These are phyloP conservation scores for Talaromyces sp. DNA, from an alignment of 2,329 filamentous ascomycete species.

Conservation along the genomic window DNA sequence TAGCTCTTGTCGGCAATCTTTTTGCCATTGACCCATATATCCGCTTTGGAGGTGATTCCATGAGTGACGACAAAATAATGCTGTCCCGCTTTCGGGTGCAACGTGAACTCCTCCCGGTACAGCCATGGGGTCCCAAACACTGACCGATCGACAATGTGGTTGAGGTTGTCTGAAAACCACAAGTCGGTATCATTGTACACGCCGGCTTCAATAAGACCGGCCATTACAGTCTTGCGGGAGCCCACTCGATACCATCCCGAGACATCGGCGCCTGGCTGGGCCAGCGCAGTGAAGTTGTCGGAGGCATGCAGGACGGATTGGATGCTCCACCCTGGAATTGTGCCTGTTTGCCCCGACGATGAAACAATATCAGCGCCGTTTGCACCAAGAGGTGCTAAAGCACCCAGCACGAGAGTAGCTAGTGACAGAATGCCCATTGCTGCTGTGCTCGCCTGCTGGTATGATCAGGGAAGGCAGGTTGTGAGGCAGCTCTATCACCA, in stretches of 20 bases:
- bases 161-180: slow-evolving; percentile 52
- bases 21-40: slow-evolving; percentile 55
- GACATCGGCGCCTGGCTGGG: slow-evolving; percentile 40
- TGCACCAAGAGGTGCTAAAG: background rate
- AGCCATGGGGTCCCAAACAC: slow-evolving; percentile 54
- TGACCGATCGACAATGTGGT: slow-evolving; percentile 36
- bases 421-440: background rate
- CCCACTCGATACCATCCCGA: slow-evolving; percentile 49
- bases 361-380: slow-evolving; percentile 14
- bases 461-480: background rate
- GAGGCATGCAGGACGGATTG: slow-evolving; percentile 39
- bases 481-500: background rate
- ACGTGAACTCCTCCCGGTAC: slow-evolving; percentile 50
- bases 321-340: slow-evolving; percentile 44
- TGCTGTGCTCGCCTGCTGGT: background rate
- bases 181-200: slow-evolving; percentile 50
- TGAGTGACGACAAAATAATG: slow-evolving; percentile 53
- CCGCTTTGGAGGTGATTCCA: slow-evolving; percentile 56
- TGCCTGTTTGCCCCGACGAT: slow-evolving; percentile 18
- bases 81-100: slow-evolving; percentile 28
- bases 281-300: slow-evolving; percentile 35
- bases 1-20: slow-evolving; percentile 43
- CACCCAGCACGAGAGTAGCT: background rate
- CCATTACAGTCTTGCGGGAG: slow-evolving; percentile 53
- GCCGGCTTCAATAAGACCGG: slow-evolving; percentile 49